Base-by-base conservation (phyloP, 306 rosid genomes). In the Adenanthera pavonina region DNA sequence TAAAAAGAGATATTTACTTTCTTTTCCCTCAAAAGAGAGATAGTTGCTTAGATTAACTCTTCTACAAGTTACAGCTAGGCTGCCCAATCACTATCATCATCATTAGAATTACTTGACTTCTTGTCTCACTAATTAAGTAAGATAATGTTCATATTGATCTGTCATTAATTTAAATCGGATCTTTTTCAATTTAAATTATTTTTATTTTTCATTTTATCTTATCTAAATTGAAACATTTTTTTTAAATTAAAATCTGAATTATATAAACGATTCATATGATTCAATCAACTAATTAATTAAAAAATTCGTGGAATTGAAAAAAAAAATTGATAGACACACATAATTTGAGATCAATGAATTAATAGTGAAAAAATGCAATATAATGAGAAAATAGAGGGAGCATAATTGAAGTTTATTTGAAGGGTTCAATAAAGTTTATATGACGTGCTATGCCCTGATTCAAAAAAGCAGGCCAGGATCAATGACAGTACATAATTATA, bases 391-490 rank as follows among this genome's bases (percentile, higher is more conserved):
- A 59, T 3, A 59, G 38, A 25, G 38, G 36, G 46, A 43, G 30
- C 30, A 25, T 25, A 25, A 25, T 25, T 25, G 30, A 25, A 25
- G 41, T 5, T 38, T 38, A 38, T 2, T 38, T 38, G 41, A 38
- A 38, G 15, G 54, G 17, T 11, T 13, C 16, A 19, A 51, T 51
- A 14, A 51, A 51, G 1, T 14, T 15, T 51, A 25, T 7, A 67
- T 66, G 73, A 68, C 33, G 73, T 68, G 80, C 33, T 5, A 67
- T 47, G 80, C 85, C 47, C 7, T 12, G 64, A 79, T 56, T 83
- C 41, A 8, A 64, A 71, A 79, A 62, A 25, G 30, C 30, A 25
- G 30, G 30, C 30, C 30, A 25, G 30, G 30, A 25, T 25, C 30
- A 25, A 25, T 1, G 30, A 25, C 30, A 25, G 0, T 25, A 25